Evolutionary conservation across 257 asterid genomes (phyloP), one percentile per base, ranked within the genome.

Genomic region (Schizonepeta tenuifolia): DNA sequence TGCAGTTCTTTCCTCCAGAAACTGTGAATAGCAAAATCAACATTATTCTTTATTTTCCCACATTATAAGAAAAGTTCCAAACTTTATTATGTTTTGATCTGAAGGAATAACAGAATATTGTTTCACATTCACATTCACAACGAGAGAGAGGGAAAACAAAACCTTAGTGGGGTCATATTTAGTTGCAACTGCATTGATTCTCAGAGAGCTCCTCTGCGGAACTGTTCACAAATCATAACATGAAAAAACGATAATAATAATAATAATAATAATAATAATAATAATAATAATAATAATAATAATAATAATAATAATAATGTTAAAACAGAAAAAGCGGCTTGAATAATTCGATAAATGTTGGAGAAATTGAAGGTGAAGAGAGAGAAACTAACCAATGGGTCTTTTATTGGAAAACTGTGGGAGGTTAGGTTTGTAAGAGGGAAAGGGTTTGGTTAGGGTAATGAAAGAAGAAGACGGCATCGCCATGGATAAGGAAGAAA

Each of bases 161-260:
- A 38, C 98, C 96, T 90, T 90, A 31, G 93, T 21, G 73, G 98
- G 96, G 55, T 93, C 98, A 67, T 81, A 89, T 67, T 76, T 86
- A 69, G 71, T 87, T 36, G 86, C 80, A 80, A 90, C 71, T 61
- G 97, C 96, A 74, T 71, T 85, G 57, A 93, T 80, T 84, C 88
- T 86, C 74, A 90, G 78, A 65, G 81, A 72, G 44, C 75, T 83
- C 70, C 82, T 81, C 75, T 60, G 69, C 26, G 76, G 43, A 79
- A 86, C 96, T 87, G 86, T 24, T 7, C 61, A 58, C 4, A 68
- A 6, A 61, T 65, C 54, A 78, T 28, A 18, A 49, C n/a, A 22
- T 13, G 61, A 9, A 61, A 4, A 61, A 26, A 58, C 5, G 9
- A 49, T 11, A 60, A 46, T n/a, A n/a, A n/a, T n/a, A n/a, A n/a